Base-by-base conservation (phyloP, 2,329 filamentous ascomycete species). In the Ilyonectria mors-panacis region DNA sequence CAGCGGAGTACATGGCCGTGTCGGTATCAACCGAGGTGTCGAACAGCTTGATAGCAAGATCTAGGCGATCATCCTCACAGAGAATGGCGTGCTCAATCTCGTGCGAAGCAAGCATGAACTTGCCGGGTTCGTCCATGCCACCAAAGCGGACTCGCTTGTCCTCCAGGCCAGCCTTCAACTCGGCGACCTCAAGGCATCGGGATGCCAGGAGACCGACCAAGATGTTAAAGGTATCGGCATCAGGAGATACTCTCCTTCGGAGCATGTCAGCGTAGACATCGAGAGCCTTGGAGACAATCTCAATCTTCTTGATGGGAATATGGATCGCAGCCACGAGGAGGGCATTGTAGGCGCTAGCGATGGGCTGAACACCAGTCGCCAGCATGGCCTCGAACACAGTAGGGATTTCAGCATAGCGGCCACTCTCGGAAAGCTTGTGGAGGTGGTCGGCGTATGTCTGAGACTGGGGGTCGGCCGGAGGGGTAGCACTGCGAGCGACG, bases 241-340 rank as follows among this genome's bases (percentile, higher is more conserved):
- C 92, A 8, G 95, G 95, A 21, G 88, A 84, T 26, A 98, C 91
- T 73, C 92, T 92, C 71, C 95, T 92, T 71, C 92, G 91, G 73
- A 97, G 90, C 96, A 99, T 98, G 79, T 98, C 95, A 17, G 94
- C 92, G 80, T 98, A 99, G 59, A 99, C 93, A 83, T 97, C 95
- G 59, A 98, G 87, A 6, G 94, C 94, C 84, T 97, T 97, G 68
- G 94, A 92, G 15, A 97, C 93, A 59, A 96, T 90, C 82, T 97
- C 93, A 60, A 92, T 92, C 80, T 91, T 93, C 79, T 93, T 91
- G 26, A 87, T 86, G 8, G 95, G 93, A 19, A 98, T 88, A 73
- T 94, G 88, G 68, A 98, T 94, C 15, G 94, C 94, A 6, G 96
- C 94, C 75, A 91, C 87, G 48, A 99, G 85, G 50, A 99, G 87